These are phyloP conservation scores for Coccomyxa sp. DNA, from an alignment of 139 green algal genomes.

Conservation along the genomic window DNA sequence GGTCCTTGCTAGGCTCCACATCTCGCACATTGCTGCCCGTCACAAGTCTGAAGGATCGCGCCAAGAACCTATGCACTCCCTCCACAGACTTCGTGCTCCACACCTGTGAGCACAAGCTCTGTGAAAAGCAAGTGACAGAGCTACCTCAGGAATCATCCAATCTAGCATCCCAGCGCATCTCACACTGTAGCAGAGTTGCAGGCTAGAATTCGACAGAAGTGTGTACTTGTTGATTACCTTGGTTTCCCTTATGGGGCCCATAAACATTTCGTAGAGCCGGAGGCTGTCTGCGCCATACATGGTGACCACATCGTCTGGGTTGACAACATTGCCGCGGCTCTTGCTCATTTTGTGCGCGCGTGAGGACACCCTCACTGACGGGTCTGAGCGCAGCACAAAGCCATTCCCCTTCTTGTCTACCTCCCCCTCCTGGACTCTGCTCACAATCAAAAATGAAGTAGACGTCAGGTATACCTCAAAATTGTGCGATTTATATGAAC, in stretches of 20 bases:
- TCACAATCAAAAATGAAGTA: neutral
- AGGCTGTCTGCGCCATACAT: constrained; percentile 93
- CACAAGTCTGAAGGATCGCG: constrained; percentile 78
- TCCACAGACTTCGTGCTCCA: constrained; percentile 91
- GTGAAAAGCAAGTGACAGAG: too few relatives aligned
- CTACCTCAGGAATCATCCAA: too few relatives aligned
- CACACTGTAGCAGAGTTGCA: too few relatives aligned
- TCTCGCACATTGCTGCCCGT: constrained; percentile 36
- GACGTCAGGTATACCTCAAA: too few relatives aligned
- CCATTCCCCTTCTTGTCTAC: constrained; percentile 62
- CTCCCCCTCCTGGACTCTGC: constrained; percentile 47
- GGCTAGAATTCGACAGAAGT: too few relatives aligned
- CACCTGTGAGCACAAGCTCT: constrained; percentile 37
- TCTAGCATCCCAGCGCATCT: too few relatives aligned
- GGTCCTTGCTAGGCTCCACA: constrained; percentile 61
- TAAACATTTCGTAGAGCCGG: constrained; percentile 99
- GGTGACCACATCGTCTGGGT: constrained; percentile 93
- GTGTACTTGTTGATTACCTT: constrained; percentile 50
- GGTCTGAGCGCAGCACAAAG: constrained; percentile 62
- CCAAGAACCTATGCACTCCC: constrained; percentile 95
- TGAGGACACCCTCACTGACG: constrained; percentile 52
- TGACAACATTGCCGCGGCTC: constrained; percentile 95
- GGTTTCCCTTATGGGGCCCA: constrained; percentile 91
- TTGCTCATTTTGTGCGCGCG: constrained; percentile 99
- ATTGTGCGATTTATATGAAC: too few relatives aligned